phyloP scores from a whole-genome alignment of 331 rosid genomes.

The Dryas integrifolia region DNA sequence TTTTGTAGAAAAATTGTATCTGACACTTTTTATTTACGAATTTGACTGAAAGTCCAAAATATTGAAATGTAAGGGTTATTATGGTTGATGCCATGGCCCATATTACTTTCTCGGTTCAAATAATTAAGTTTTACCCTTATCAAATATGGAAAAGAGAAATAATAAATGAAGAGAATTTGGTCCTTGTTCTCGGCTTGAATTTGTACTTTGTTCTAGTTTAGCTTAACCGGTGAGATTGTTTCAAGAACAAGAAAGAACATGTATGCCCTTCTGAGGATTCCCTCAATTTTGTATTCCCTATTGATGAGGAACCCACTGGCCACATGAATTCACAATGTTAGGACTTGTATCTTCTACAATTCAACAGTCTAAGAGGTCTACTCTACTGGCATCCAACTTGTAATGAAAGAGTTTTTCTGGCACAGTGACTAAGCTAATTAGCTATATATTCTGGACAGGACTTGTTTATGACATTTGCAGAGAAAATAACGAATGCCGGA shows the following conservation, averaged over 20 bases:
- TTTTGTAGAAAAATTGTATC: neutral
- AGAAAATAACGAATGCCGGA: too few species aligned
- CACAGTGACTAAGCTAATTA: too few species aligned
- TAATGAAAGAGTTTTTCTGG: too few species aligned
- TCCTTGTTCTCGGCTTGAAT: neutral
- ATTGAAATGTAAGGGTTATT: neutral
- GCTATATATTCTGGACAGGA: too few species aligned
- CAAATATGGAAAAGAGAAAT: neutral
- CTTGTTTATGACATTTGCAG: too few species aligned
- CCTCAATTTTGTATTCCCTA: neutral
- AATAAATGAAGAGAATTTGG: neutral
- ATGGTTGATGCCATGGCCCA: neutral
- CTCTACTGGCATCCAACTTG: too few species aligned
- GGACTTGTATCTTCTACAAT: too few species aligned
- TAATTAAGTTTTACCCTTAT: too few species aligned
- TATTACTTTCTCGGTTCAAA: too few species aligned
- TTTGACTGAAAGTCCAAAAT: neutral
- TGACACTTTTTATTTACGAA: neutral
- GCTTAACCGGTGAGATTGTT: neutral
- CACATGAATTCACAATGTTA: too few species aligned
- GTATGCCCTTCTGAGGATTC: neutral
- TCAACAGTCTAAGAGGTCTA: too few species aligned
- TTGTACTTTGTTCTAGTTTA: neutral
- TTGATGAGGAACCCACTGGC: too few species aligned
- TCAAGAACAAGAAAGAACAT: neutral